Percentiles rank a stretch among this genome's conserved stretches.
These are phyloP conservation scores for Fusarium luffae DNA, from an alignment of 2,329 filamentous ascomycete species.

Conservation along the genomic window DNA sequence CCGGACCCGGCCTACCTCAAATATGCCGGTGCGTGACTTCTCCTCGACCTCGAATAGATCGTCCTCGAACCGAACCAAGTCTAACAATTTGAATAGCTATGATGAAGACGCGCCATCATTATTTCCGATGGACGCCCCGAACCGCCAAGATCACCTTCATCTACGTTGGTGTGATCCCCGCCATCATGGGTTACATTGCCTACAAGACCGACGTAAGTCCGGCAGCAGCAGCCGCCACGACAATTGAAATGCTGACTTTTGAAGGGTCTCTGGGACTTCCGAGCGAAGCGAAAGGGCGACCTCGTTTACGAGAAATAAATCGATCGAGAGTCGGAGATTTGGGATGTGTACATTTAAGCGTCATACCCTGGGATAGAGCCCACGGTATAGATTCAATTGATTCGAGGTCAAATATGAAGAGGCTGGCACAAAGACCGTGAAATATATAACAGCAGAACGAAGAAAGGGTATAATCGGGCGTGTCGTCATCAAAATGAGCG, in stretches of 20 bases:
- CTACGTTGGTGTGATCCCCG: slow-evolving; percentile 79
- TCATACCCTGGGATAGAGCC: slow-evolving; percentile 46
- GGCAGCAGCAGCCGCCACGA: background rate
- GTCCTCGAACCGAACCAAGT: slow-evolving; percentile 1
- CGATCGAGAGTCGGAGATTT: slow-evolving; percentile 12
- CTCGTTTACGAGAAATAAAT: slow-evolving; percentile 80
- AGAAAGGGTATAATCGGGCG: slow-evolving; percentile 46
- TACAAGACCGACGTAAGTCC: slow-evolving; percentile 86
- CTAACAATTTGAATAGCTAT: slow-evolving; percentile 70
- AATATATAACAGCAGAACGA: slow-evolving; percentile 4
- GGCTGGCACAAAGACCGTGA: slow-evolving; percentile 16
- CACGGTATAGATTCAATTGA: slow-evolving; percentile 35
- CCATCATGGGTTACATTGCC: slow-evolving; percentile 74
- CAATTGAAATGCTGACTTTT: slow-evolving; percentile 37
- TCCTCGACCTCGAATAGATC: slow-evolving; percentile 21
- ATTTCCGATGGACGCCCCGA: slow-evolving; percentile 91
- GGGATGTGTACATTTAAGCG: slow-evolving; percentile 57
- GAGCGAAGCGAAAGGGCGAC: slow-evolving; percentile 90
- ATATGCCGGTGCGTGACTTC: slow-evolving; percentile 53
- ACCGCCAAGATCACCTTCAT: slow-evolving; percentile 83
- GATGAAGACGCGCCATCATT: slow-evolving; percentile 86
- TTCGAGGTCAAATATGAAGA: slow-evolving; percentile 23
- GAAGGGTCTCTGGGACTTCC: slow-evolving; percentile 86
- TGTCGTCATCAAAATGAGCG: slow-evolving; percentile 21
- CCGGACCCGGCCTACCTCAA: slow-evolving; percentile 57